phyloP scores from a whole-genome alignment of 768 basidiomycete genomes.

The Phallus indusiatus region DNA sequence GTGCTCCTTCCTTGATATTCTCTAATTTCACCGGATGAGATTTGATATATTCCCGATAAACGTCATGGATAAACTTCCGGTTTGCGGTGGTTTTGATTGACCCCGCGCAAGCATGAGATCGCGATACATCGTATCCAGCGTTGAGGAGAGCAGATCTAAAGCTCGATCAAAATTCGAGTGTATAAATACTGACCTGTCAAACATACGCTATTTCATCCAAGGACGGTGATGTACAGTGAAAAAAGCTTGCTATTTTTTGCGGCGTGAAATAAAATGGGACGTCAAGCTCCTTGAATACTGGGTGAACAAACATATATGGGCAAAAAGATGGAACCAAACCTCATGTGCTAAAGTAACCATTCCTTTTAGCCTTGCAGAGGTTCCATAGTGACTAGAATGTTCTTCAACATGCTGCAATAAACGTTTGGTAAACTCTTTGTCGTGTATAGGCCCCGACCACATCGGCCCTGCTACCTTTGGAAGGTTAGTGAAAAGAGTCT shows the following conservation, averaged over 20 bases:
- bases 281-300: slow-evolving; percentile 51
- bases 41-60: slow-evolving; percentile 81
- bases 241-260: slow-evolving; percentile 63
- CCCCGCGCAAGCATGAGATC: slow-evolving; percentile 84
- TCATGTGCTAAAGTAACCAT: slow-evolving; percentile 90
- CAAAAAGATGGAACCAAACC: slow-evolving; percentile 33
- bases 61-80: slow-evolving; percentile 61
- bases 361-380: slow-evolving; percentile 79
- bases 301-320: background rate
- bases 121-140: slow-evolving; percentile 73
- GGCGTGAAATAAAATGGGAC: slow-evolving; percentile 86
- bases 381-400: slow-evolving; percentile 61
- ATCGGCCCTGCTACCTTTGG: slow-evolving; percentile 84
- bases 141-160: slow-evolving; percentile 81
- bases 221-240: slow-evolving; percentile 73
- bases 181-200: background rate
- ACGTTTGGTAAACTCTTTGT: slow-evolving; percentile 59
- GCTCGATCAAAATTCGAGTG: background rate
- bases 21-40: slow-evolving; percentile 73
- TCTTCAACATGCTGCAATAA: slow-evolving; percentile 65
- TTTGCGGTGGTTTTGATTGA: slow-evolving; percentile 87
- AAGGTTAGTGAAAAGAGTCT: background rate
- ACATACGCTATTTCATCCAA: slow-evolving; percentile 69
- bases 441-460: slow-evolving; percentile 89
- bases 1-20: slow-evolving; percentile 69